Base-by-base conservation (phyloP, 2,329 filamentous ascomycete species). In the Phyllosticta ampelicida region DNA sequence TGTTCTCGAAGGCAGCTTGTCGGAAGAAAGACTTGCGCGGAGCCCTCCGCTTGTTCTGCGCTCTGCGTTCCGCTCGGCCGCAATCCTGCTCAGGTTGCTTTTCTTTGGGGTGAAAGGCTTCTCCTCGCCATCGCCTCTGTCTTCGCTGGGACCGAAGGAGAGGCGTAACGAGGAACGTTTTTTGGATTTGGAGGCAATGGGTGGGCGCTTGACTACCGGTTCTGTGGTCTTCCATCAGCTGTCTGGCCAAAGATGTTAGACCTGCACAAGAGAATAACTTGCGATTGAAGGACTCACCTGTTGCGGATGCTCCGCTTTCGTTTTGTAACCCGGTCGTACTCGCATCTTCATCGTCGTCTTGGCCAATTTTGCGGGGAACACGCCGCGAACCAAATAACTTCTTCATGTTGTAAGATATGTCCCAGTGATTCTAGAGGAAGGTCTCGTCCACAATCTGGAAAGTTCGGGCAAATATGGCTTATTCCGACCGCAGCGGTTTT, bases 291-390 rank as follows among this genome's bases (percentile, higher is more conserved):
- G 29, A 71, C 74, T 67, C 63, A 80, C 79, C 77, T 74, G 69
- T 64, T 52, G 64, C 61, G 62, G 65, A 66, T 56, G 65, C 66
- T 56, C 64, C 63, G 48, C 69, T 67, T 55, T 66, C 68, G 58
- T 65, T 67, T 56, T 64, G 63, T 36, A 69, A 69, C 56, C 62
- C 66, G 51, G 66, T 65, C 16, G 66, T 62, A 61, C 65, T 67
- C 20, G 60, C 61, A 18, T 64, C 65, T 60, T 69, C 66, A 60
- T 69, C 66, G 48, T 85, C 85, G 3, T 88, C 84, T 11, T 85
- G 83, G 52, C 84, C 86, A 64, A 96, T 87, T 66, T 90, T 87
- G 63, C 88, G 86, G 52, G 88, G 85, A 65, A 94, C 90, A 62
- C 82, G 77, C 56, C 80, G 75, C 61, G 77, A 77, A 49, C 75